Percentiles rank a stretch among this genome's conserved stretches.
Conservation (phyloP, 257 asterid genomes). For the Solanum chiquidenum region DNA sequence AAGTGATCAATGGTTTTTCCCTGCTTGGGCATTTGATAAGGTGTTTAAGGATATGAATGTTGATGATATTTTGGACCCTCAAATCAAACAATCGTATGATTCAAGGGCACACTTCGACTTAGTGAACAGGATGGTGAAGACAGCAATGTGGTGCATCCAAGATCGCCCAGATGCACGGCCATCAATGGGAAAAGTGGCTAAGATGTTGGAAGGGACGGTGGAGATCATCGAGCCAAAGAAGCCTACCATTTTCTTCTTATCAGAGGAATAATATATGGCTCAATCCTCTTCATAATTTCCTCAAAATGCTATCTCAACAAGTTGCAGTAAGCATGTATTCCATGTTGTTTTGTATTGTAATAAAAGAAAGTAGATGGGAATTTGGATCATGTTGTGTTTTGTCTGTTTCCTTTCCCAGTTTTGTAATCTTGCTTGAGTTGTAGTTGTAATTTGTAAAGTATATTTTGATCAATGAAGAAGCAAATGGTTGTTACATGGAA, state of each 20-base stretch:
- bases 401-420: background rate
- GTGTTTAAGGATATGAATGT: slow-evolving; percentile 60
- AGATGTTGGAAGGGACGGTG: slow-evolving; percentile 83
- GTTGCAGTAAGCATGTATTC: background rate
- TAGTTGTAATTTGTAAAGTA: background rate
- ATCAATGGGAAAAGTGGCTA: slow-evolving; percentile 88
- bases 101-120: slow-evolving; percentile 43
- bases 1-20: slow-evolving; percentile 70
- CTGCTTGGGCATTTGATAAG: slow-evolving; percentile 75
- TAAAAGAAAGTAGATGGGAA: background rate
- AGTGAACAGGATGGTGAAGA: slow-evolving; percentile 77
- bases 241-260: slow-evolving; percentile 54
- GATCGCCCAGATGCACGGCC: slow-evolving; percentile 61
- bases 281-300: background rate
- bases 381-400: background rate
- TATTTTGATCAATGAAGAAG: background rate
- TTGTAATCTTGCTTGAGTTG: background rate
- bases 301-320: background rate
- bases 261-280: slow-evolving; percentile 3
- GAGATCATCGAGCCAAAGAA: slow-evolving; percentile 67
- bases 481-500: background rate
- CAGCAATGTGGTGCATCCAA: slow-evolving; percentile 92
- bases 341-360: background rate
- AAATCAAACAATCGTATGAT: slow-evolving; percentile 48
- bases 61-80: slow-evolving; percentile 57